Conservation (phyloP, 1,284 basidiomycete species). For the Cutaneotrichosporon sp. region DNA sequence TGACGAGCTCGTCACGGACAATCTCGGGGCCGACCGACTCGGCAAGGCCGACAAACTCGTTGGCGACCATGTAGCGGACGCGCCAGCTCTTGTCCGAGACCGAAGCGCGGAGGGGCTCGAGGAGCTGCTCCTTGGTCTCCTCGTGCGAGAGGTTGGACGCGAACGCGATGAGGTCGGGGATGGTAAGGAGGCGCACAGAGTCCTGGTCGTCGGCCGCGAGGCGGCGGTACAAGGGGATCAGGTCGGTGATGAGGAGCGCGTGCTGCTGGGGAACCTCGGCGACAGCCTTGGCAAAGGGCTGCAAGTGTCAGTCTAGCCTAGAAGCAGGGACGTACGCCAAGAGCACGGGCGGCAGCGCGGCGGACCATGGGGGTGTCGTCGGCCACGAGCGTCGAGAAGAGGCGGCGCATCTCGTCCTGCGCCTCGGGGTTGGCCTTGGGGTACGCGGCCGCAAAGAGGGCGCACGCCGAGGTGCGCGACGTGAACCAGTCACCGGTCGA, state of each 20-base stretch:
- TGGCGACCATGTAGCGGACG: conserved; percentile 98
- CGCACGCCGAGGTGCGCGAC: conserved; percentile 93
- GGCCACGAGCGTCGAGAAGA: conserved; percentile 77
- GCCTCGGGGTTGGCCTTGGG: conserved; percentile 68
- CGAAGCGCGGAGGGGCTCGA: conserved; percentile 83
- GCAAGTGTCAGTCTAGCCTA: conserved; percentile 9
- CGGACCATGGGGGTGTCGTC: conserved; percentile 99
- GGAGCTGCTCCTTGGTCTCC: conserved; percentile 88
- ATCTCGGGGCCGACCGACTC: conserved; percentile 88
- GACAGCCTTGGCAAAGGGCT: conserved; percentile 74
- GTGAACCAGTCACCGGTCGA: conserved; percentile 99
- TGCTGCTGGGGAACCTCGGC: conserved; percentile 66
- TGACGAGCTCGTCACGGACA: conserved; percentile 90
- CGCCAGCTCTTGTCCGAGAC: conserved; percentile 98
- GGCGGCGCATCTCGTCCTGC: conserved; percentile 88
- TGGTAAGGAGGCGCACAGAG: conserved; percentile 92
- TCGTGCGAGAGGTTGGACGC: conserved; percentile 78
- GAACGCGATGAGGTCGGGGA: conserved; percentile 93
- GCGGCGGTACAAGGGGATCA: conserved; percentile 90
- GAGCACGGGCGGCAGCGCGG: conserved; percentile 92
- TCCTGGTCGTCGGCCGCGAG: conserved; percentile 97
- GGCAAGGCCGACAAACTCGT: conserved; percentile 91
- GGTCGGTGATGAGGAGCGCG: conserved; percentile 71
- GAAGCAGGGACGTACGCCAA: conserved; percentile 68
- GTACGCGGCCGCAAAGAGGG: conserved; percentile 93